Evolutionary conservation across 495 filamentous ascomycete species (phyloP).

Genomic region (Lasiosphaeria miniovina): DNA sequence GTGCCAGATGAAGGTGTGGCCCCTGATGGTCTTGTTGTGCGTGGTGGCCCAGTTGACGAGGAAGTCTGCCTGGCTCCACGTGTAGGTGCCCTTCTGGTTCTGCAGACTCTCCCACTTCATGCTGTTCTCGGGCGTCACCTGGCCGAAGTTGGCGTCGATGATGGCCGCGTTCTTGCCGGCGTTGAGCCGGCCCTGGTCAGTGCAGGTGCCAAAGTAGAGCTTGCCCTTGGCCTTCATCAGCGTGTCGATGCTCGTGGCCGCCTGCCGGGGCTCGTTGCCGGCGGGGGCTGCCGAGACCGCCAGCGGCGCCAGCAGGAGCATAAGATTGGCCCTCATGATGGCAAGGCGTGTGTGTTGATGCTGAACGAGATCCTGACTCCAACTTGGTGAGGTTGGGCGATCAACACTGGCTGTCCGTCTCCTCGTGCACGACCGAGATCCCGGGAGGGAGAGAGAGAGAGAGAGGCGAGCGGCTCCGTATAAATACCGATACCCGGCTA

Average conservation of each 20-base stretch:
- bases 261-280: conserved; percentile 36
- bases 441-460: too few species aligned
- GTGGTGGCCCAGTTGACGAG: conserved; percentile 58
- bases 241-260: conserved; percentile 47
- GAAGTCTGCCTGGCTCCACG: conserved; percentile 50
- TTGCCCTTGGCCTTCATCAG: conserved; percentile 60
- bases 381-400: too few species aligned
- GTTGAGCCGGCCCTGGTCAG: conserved; percentile 53
- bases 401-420: too few species aligned
- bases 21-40: conserved; percentile 58
- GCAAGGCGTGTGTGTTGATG: background rate
- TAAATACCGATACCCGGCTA: too few species aligned
- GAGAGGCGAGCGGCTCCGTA: too few species aligned
- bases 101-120: conserved; percentile 62
- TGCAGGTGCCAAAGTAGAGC: conserved; percentile 56
- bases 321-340: conserved; percentile 42
- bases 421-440: too few species aligned
- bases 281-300: conserved; percentile 34
- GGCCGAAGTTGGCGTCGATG: conserved; percentile 59
- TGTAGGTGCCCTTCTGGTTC: conserved; percentile 46
- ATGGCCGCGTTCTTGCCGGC: conserved; percentile 51
- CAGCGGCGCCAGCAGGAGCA: conserved; percentile 35
- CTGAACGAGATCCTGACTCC: too few species aligned
- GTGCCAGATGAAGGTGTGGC: conserved; percentile 64
- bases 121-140: conserved; percentile 65